phyloP scores from a whole-genome alignment of 2,329 filamentous ascomycete genomes.

The Sclerotinia spermophila region DNA sequence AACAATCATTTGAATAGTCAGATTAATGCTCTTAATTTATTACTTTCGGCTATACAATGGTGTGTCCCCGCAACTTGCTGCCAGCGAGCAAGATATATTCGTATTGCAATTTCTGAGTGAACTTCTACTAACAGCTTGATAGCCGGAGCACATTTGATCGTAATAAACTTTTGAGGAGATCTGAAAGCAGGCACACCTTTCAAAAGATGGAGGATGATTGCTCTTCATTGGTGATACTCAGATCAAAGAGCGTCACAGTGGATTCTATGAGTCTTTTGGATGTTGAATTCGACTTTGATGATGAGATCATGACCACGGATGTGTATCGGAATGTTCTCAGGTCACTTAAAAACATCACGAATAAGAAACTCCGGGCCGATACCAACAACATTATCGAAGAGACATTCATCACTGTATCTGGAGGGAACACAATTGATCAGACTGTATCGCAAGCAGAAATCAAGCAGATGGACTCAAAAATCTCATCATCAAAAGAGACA shows the following conservation, averaged over 20 bases:
- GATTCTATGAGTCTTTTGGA: background rate
- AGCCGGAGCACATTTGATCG: constrained; percentile 7
- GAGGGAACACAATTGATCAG: too few relatives aligned
- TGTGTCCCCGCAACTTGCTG: background rate
- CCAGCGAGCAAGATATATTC: background rate
- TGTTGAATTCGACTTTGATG: constrained; percentile 6
- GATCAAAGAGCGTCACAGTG: background rate
- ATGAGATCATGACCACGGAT: background rate
- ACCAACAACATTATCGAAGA: too few relatives aligned
- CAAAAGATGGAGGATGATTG: background rate
- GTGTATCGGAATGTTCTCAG: background rate
- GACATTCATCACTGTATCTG: background rate
- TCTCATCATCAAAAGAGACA: too few relatives aligned
- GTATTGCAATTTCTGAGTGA: too few relatives aligned
- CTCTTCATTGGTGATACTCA: background rate
- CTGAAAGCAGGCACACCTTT: background rate
- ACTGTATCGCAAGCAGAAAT: too few relatives aligned
- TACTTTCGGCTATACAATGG: background rate
- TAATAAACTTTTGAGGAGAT: background rate
- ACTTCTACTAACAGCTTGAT: too few relatives aligned
- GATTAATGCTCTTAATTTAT: background rate
- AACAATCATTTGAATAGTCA: background rate
- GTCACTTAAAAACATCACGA: background rate
- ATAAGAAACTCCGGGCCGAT: background rate
- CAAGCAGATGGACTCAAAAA: too few relatives aligned